Conservation (phyloP, 2,329 filamentous ascomycete genomes). For the Orbilia javanica region DNA sequence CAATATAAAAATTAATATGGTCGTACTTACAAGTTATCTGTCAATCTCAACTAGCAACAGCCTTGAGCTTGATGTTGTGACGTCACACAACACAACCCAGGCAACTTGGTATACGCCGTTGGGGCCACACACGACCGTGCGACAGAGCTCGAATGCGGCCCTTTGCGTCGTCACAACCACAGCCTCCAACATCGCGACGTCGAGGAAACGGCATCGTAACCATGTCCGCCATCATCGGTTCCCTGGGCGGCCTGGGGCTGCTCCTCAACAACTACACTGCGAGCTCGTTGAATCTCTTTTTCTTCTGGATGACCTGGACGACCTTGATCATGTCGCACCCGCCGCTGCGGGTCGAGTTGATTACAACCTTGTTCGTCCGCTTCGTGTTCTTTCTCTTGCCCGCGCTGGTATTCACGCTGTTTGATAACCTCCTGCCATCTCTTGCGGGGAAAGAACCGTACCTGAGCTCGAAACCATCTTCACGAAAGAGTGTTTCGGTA, state of each 20-base stretch:
- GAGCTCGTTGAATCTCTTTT: slow-evolving; percentile 84
- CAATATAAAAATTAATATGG: no score
- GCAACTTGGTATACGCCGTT: slow-evolving; percentile 12
- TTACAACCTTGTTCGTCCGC: slow-evolving; percentile 77
- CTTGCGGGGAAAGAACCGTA: slow-evolving; percentile 73
- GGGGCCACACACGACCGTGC: neutral
- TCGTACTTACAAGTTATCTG: no score
- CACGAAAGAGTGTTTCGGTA: slow-evolving; percentile 68
- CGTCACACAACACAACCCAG: slow-evolving; percentile 34
- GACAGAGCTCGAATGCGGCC: slow-evolving; percentile 28
- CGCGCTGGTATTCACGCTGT: slow-evolving; percentile 77
- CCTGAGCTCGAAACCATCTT: slow-evolving; percentile 14
- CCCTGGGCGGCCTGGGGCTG: slow-evolving; percentile 72
- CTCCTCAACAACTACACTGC: slow-evolving; percentile 77
- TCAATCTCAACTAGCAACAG: no score
- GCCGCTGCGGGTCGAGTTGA: slow-evolving; percentile 79
- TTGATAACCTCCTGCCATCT: slow-evolving; percentile 79
- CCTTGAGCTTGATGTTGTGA: neutral
- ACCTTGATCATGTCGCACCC: slow-evolving; percentile 83
- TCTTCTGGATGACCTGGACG: slow-evolving; percentile 92
- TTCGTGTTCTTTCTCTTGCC: slow-evolving; percentile 79
- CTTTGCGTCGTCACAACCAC: slow-evolving; percentile 37
- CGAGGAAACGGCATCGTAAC: no score
- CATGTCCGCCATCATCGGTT: slow-evolving; percentile 54
- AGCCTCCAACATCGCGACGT: no score